These are phyloP conservation scores for Cinnamomum chago DNA, from an alignment of 164 flowering plant genomes.

Conservation along the genomic window DNA sequence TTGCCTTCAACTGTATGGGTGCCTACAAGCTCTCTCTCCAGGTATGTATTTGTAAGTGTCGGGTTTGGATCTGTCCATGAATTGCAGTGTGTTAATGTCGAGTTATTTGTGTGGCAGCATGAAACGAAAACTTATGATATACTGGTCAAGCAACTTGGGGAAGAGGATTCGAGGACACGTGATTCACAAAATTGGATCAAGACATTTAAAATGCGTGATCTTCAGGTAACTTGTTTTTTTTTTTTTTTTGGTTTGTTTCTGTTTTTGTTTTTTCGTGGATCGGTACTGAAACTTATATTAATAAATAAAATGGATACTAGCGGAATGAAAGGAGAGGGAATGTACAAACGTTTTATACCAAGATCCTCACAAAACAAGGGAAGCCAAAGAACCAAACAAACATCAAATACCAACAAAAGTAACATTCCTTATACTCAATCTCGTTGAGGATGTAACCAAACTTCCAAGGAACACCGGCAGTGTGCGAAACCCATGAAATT, in stretches of 20 bases:
- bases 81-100: neutral
- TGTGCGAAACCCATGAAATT: no score
- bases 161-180: conserved; percentile 88
- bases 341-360: no score
- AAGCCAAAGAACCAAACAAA: no score
- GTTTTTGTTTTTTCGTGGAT: neutral
- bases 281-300: no score
- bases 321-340: no score
- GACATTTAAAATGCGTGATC: conserved; percentile 88
- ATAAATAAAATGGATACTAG: no score
- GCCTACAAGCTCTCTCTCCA: conserved; percentile 94
- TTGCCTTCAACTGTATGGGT: conserved; percentile 96
- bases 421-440: no score
- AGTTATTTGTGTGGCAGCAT: conserved; percentile 46
- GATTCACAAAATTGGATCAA: conserved; percentile 97
- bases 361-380: no score
- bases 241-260: neutral
- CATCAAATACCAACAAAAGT: no score
- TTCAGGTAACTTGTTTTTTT: conserved; percentile 47
- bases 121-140: conserved; percentile 95
- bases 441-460: no score
- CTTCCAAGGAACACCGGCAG: no score
- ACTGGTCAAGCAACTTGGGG: conserved; percentile 95
- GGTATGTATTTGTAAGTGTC: conserved; percentile 31
- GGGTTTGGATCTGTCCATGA: neutral